Conservation (phyloP, 2,329 filamentous ascomycete genomes). For the Cadophora sp. region DNA sequence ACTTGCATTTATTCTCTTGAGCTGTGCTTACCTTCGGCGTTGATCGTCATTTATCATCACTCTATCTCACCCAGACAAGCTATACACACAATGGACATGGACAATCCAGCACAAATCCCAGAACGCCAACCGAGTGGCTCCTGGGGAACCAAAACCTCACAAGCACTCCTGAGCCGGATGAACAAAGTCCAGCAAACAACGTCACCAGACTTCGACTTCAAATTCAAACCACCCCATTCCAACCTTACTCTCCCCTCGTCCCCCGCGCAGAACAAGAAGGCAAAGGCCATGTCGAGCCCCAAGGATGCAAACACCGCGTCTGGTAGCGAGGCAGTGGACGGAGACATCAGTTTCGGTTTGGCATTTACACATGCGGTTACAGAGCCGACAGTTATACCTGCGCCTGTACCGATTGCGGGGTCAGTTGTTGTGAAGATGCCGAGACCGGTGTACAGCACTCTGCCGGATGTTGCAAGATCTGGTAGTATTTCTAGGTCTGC, state of each 20-base stretch:
- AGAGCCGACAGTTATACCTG: neutral
- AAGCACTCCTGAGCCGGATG: conserved; percentile 1
- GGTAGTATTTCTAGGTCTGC: neutral
- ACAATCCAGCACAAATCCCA: neutral
- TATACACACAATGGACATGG: neutral
- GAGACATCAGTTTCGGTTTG: neutral
- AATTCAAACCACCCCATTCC: neutral
- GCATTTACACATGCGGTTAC: neutral
- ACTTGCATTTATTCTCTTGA: neutral
- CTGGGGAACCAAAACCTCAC: conserved; percentile 3
- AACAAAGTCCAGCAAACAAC: neutral
- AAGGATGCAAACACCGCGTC: neutral
- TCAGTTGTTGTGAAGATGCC: neutral
- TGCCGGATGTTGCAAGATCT: neutral
- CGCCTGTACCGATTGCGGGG: neutral
- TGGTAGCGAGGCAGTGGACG: neutral
- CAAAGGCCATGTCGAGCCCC: neutral
- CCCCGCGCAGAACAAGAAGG: neutral
- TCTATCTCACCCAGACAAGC: neutral
- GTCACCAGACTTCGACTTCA: neutral
- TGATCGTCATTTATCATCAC: neutral
- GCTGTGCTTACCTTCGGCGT: neutral
- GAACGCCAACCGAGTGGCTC: neutral
- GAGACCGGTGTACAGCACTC: neutral
- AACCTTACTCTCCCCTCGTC: neutral